Conservation (phyloP, 2,329 filamentous ascomycete species). For the Hypoxylon sp. region DNA sequence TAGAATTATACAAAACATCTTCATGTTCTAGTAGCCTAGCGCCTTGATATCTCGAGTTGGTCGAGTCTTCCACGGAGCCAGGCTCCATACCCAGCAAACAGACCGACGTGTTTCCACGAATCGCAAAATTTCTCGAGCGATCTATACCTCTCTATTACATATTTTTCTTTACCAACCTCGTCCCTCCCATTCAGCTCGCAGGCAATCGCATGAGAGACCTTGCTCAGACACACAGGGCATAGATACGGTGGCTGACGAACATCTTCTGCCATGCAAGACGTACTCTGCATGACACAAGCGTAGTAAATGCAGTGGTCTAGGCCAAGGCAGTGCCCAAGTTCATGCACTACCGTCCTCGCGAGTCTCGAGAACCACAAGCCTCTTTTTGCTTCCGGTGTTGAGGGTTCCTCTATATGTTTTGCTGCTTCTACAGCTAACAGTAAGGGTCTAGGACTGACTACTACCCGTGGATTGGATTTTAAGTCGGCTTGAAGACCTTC, state of each 20-base stretch:
- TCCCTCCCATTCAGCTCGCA: constrained; percentile 42
- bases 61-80: constrained; percentile 58
- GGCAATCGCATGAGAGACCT: constrained; percentile 58
- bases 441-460: constrained; percentile 6
- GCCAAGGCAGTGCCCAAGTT: constrained; percentile 76
- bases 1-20: background rate
- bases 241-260: constrained; percentile 72
- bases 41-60: constrained; percentile 17
- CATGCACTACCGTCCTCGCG: constrained; percentile 72
- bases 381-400: constrained; percentile 48
- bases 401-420: constrained; percentile 38
- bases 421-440: constrained; percentile 53
- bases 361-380: constrained; percentile 70
- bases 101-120: constrained; percentile 55
- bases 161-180: constrained; percentile 40
- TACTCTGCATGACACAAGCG: constrained; percentile 74
- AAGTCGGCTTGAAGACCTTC: constrained; percentile 23
- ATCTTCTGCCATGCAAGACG: constrained; percentile 69
- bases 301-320: constrained; percentile 76
- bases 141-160: constrained; percentile 56
- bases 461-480: background rate
- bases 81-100: constrained; percentile 61
- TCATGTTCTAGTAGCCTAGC: background rate
- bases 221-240: constrained; percentile 70
- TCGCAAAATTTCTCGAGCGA: constrained; percentile 59